Evolutionary conservation across 371 early-diverging fungal genomes (phyloP), one percentile per base, ranked within the genome.

Genomic region (Mortierella sp.): DNA sequence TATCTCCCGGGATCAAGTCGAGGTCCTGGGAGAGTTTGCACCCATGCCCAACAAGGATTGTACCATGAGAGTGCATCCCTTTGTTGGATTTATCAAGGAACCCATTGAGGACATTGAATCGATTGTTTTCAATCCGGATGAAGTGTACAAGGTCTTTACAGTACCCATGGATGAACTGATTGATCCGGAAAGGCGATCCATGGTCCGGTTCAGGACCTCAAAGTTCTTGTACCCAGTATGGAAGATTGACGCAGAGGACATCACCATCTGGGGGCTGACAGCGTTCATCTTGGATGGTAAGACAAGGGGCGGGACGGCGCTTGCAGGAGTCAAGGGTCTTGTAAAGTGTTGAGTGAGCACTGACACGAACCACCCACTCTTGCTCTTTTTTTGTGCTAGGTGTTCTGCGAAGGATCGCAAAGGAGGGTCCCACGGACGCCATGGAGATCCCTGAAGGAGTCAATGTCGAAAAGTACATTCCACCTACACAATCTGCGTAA

Each of bases 211-310:
- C 61, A 71, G 94, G 24, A 80, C 82, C 12, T 84, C 85, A 8
- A 67, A 82, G 2, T 58, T 82, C 16, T 50, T 78, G 42, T 86
- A 92, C 18, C 90, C 93, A 2, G 84, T 83, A 1, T 93, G 89
- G 81, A 64, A 79, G 27, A 83, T 84, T 18, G 91, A 64, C 2
- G 12, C 57, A 23, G 68, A 91, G 39, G 70, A 87, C 16, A 58
- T 82, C 10, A 82, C 85, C 21, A 84, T 94, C 39, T 94, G 95
- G 95, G 95, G 95, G 2, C 72, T 95, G 61, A 95, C 96, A 1
- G 93, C 92, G 4, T 93, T 87, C 70, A 86, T 94, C 24, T 58
- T 95, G 41, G 82, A 92, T 64, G 87, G 88, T 85, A 83, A 51
- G 65, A 24, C 34, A 34, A 34, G 10, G 34, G 7, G 10, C 4